Evolutionary conservation across 768 basidiomycete genomes (phyloP), one percentile per base, ranked within the genome.

Genomic region (Chalciporus chontae): DNA sequence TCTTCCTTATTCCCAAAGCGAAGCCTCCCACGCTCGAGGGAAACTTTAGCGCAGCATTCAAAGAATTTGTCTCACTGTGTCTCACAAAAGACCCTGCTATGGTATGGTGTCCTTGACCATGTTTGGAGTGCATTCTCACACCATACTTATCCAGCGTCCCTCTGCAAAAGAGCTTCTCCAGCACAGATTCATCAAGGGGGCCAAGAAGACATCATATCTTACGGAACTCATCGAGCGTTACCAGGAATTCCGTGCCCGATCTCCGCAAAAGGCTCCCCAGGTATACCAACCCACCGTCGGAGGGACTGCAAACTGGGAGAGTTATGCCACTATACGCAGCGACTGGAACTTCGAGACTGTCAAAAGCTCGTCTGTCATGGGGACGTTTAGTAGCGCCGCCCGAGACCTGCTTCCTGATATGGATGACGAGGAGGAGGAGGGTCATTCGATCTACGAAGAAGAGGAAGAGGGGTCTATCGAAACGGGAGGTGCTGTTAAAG

Each of bases 311-410:
- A 74, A 77, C 40, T 90, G 87, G 89, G 88, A 90, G 57, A 69
- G 66, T 43, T 82, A 79, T 52, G 81, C 78, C 40, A 91, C 93
- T 2, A 77, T 95, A 69, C 80, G 82, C 62, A 94, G 89, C 62
- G 93, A 93, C 54, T 98, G 95, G 96, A 91, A 89, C 65, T 98
- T 98, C 65, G 94, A 94, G 59, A 94, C 91, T 2, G 73, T 93
- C 58, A 84, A 76, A 51, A 77, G 86, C 5, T 73, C 79, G 8
- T 77, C 83, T 24, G 81, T 84, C 4, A 87, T 90, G 81, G 88
- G 87, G 37, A 84, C 88, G 3, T 83, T 85, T 63, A 80, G 83
- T 43, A 84, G 79, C 49, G 84, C 86, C 73, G 77, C 83, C 8
- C 82, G 78, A 58, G 87, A 90, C 59, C 69, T 88, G 19, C 74